A percentile compares a stretch with the other conserved stretches of the same genome.
phyloP scores from a whole-genome alignment of 768 basidiomycete genomes.

The Hortiboletus campestris region DNA sequence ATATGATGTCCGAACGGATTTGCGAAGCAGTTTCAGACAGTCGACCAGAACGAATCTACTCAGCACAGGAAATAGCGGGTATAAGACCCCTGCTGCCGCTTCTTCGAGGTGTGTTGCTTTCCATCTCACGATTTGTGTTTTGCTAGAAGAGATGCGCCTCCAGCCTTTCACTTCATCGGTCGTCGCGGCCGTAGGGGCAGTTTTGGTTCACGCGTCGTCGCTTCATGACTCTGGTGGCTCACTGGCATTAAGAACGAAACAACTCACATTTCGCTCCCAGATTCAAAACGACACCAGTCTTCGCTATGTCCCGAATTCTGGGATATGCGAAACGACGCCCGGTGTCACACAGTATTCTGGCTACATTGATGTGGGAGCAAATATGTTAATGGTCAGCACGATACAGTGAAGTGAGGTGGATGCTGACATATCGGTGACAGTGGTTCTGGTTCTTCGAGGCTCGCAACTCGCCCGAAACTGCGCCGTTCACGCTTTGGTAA shows the following conservation, averaged over 20 bases:
- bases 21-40: too few species aligned
- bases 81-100: too few species aligned
- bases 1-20: too few species aligned
- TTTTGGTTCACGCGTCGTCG: not conserved
- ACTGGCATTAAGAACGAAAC: not conserved
- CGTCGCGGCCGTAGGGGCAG: not conserved
- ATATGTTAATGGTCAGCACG: constrained; percentile 54
- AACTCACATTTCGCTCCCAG: constrained; percentile 11
- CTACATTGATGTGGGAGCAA: constrained; percentile 54
- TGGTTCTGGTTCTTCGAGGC: constrained; percentile 80
- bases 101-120: not conserved
- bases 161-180: not conserved
- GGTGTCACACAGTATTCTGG: constrained; percentile 60
- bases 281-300: constrained; percentile 30
- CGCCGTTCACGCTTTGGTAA: constrained; percentile 66
- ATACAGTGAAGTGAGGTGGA: not conserved
- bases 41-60: too few species aligned
- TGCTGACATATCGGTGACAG: constrained; percentile 31
- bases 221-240: not conserved
- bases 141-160: constrained; percentile 15
- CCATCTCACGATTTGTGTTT: not conserved
- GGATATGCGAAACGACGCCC: constrained; percentile 64
- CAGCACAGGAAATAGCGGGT: too few species aligned
- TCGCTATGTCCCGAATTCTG: constrained; percentile 57
- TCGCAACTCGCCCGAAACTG: constrained; percentile 54